phyloP scores from a whole-genome alignment of 1,284 basidiomycete genomes.

The Farysia itapuensis region DNA sequence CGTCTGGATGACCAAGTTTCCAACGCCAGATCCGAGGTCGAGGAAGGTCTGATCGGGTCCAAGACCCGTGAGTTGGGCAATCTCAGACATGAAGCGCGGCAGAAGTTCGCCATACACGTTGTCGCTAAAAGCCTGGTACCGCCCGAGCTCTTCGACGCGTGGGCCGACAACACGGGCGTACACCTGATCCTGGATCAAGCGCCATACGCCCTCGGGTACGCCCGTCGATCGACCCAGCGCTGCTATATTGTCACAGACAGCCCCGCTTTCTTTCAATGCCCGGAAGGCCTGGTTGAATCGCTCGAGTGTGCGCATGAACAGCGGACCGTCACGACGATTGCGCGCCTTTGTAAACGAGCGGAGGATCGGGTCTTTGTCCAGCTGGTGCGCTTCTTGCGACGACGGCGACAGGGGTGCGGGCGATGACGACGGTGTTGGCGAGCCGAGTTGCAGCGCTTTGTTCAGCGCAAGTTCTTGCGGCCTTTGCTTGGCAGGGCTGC shows the following conservation, averaged over 20 bases:
- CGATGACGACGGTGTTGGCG: conserved; percentile 3
- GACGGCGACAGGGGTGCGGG: conserved; percentile 5
- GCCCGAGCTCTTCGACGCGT: conserved; percentile 62
- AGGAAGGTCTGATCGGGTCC: conserved; percentile 61
- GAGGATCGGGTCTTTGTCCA: conserved; percentile 61
- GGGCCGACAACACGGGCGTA: conserved; percentile 66
- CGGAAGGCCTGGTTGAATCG: conserved; percentile 63
- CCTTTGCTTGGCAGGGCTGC: conserved; percentile 14
- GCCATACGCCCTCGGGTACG: conserved; percentile 62
- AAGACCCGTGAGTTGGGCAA: conserved; percentile 57
- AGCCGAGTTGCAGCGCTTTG: conserved; percentile 9
- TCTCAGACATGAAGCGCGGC: conserved; percentile 61
- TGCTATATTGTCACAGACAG: conserved; percentile 54
- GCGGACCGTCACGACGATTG: conserved; percentile 63
- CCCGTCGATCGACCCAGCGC: conserved; percentile 44
- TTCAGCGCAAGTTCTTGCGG: conserved; percentile 11
- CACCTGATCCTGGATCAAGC: conserved; percentile 63
- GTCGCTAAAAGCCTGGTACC: conserved; percentile 61
- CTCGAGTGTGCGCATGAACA: conserved; percentile 62
- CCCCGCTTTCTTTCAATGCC: conserved; percentile 59
- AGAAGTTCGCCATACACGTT: conserved; percentile 62
- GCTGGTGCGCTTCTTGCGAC: conserved; percentile 1
- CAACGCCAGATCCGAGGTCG: conserved; percentile 66
- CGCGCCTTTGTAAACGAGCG: conserved; percentile 64
- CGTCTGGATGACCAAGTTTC: conserved; percentile 65